Evolutionary conservation across 148 eudicot genomes (phyloP), one percentile per base, ranked within the genome.

Genomic region (Fagopyrum homotropicum): DNA sequence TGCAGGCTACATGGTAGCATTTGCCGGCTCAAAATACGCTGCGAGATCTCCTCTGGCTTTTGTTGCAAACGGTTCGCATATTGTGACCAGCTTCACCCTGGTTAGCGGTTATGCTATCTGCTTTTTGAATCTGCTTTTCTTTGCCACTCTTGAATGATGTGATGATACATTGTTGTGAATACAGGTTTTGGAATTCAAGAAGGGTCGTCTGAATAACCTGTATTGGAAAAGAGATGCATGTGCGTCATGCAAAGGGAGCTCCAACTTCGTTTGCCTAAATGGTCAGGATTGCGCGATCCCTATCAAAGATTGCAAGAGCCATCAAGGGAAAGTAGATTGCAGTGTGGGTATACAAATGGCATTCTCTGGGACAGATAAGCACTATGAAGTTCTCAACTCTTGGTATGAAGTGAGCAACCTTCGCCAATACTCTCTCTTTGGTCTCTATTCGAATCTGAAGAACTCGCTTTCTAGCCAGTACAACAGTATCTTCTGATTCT

Each of bases 211-310:
- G 40, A 82, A 88, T 73, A 96, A 90, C 85, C 79, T 91, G 72
- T 90, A 83, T 73, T 96, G 99, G 99, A 96, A 96, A 82, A 92
- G 88, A 80, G 98, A 90, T 73, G 93, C 91, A 4, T 93, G 99
- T 74, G 84, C 94, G n/a, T 80, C 89, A 5, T 96, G 99, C 83
- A 77, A 88, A 50, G 95, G 95, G 46, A 83, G 79, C 56, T 80
- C 91, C 9, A 89, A 78, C 75, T 89, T 89, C 17, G 95, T 90
- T 69, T 96, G 99, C 87, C 82, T 96, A 66, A 96, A 90, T 81
- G 87, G 85, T 46, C 93, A 85, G 75, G 93, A 89, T 60, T 96
- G 99, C 77, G 99, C 91, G 57, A 82, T 92, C 75, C 87, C 79
- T 81, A 80, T 82, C 45, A 87, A 43, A 56, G 83, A 75, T 72